Evolutionary conservation across 495 filamentous ascomycete species (phyloP).

Genomic region (Sporormia fimetaria): DNA sequence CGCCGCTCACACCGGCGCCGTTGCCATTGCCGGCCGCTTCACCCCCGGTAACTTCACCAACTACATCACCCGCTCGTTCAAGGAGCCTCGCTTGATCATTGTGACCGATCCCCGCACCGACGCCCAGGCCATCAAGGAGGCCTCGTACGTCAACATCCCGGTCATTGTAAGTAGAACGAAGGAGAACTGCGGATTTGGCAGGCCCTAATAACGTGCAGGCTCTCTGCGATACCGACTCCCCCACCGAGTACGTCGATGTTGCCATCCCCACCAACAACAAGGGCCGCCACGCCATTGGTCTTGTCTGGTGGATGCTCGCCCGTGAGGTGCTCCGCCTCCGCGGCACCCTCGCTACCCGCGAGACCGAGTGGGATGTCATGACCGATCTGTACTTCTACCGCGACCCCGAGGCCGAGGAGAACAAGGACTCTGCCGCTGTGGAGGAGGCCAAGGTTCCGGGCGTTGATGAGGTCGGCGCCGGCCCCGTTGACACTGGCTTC

Average conservation of each 20-base stretch:
- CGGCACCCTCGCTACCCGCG: constrained; percentile 85
- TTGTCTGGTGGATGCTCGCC: constrained; percentile 98
- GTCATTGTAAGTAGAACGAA: constrained; percentile 52
- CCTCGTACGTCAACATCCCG: constrained; percentile 98
- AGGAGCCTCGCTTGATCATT: constrained; percentile 98
- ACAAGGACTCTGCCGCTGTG: constrained; percentile 55
- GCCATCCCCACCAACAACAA: constrained; percentile 99
- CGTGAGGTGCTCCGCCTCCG: constrained; percentile 98
- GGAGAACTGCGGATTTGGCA: neutral
- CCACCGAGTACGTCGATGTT: constrained; percentile 98
- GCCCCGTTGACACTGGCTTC: constrained; percentile 72
- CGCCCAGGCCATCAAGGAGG: constrained; percentile 99
- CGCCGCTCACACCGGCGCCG: constrained; percentile 91
- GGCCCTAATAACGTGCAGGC: constrained; percentile 26
- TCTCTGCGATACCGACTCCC: constrained; percentile 97
- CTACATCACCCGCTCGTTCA: constrained; percentile 99
- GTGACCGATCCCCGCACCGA: constrained; percentile 99
- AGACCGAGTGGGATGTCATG: constrained; percentile 96
- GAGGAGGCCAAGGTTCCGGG: constrained; percentile 51
- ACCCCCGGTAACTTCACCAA: constrained; percentile 99
- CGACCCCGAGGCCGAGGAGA: constrained; percentile 95
- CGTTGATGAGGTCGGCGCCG: constrained; percentile 73
- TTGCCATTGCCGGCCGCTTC: constrained; percentile 97
- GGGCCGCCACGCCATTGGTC: constrained; percentile 95
- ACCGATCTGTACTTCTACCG: constrained; percentile 99